Evolutionary conservation across 768 basidiomycete genomes (phyloP).

Genomic region (Amanita inopinata): DNA sequence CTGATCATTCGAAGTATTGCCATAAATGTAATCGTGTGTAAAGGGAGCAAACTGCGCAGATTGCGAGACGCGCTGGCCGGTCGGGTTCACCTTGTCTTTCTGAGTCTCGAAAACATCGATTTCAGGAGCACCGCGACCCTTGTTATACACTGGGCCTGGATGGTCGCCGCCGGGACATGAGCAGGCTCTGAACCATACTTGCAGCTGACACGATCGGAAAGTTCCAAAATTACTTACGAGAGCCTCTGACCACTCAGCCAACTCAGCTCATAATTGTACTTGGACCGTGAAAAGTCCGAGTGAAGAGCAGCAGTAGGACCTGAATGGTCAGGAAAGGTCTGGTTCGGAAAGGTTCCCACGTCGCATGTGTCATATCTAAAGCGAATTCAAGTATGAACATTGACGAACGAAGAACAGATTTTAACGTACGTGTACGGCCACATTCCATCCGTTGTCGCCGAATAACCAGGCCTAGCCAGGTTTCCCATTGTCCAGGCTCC

Average conservation of each 20-base stretch:
- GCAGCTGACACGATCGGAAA: not conserved
- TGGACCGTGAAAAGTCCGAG: slow-evolving; percentile 33
- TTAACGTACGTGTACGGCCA: slow-evolving; percentile 70
- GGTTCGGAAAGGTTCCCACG: slow-evolving; percentile 70
- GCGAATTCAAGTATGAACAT: not conserved
- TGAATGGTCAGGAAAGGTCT: slow-evolving; percentile 39
- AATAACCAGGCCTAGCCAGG: slow-evolving; percentile 72
- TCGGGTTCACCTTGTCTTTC: slow-evolving; percentile 36
- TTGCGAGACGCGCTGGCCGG: slow-evolving; percentile 60
- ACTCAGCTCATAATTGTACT: slow-evolving; percentile 54
- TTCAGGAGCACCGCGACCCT: slow-evolving; percentile 70
- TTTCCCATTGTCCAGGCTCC: slow-evolving; percentile 89
- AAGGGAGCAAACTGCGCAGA: slow-evolving; percentile 62
- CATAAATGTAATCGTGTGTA: slow-evolving; percentile 31
- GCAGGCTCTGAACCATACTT: slow-evolving; percentile 40
- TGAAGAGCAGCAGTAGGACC: slow-evolving; percentile 56
- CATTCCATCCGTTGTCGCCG: slow-evolving; percentile 69
- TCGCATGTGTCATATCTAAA: slow-evolving; percentile 58
- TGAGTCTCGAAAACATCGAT: slow-evolving; percentile 80
- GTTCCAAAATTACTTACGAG: slow-evolving; percentile 33
- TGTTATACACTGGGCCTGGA: slow-evolving; percentile 48
- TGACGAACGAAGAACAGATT: not conserved
- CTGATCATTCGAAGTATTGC: slow-evolving; percentile 21
- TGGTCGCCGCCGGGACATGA: slow-evolving; percentile 71
- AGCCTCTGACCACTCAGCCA: slow-evolving; percentile 73